Base-by-base conservation (phyloP, 768 basidiomycete species). In the Amanita fuliginea region DNA sequence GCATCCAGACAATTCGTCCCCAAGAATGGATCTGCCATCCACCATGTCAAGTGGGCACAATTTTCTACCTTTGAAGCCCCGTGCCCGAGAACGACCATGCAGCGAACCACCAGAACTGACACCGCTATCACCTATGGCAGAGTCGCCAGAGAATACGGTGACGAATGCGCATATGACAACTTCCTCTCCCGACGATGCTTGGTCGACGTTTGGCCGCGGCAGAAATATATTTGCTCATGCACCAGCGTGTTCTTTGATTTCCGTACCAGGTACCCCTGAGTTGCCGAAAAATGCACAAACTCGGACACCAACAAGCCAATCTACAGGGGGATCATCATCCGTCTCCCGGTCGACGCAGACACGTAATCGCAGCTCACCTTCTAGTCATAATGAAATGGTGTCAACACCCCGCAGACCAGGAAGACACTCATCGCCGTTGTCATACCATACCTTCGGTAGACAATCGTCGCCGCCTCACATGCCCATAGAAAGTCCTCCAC, bases 401-500 rank as follows among this genome's bases (percentile, higher is more conserved):
- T 62, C 64, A 24, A 65, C 65, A 21, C 60, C 62, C 18, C 56
- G 65, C 55, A 67, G 63, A 26, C 65, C 67, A 45, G 66, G 66
- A 14, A 60, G 55, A 50, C 58, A 60, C 45, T 62, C 64, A 43
- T 65, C 64, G 21, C 59, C 58, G 19, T 56, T 48, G 35, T 55
- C 64, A 36, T 55, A 58, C 32, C 61, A 60, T 47, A 67, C 64
- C 3, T 62, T 65, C 51, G 56, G 51, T 16, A 55, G 52, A 34
- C 55, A 43, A 49, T 54, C 56, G 32, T 53, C 58, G 44, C 58
- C 60, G 42, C 55, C 53, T 54, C 59, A 61, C 56, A 58, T 47
- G 42, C 62, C 55, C 54, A 62, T 54, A 40, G 67, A 69, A 16
- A 58, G 65, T 26, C 70, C 63, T 3, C 79, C 80, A 7, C 78